A percentile compares a stretch with the other conserved stretches of the same genome.
Evolutionary conservation across 352 stramenopile species (phyloP).

Genomic region (Phytophthora fragariaefolia): DNA sequence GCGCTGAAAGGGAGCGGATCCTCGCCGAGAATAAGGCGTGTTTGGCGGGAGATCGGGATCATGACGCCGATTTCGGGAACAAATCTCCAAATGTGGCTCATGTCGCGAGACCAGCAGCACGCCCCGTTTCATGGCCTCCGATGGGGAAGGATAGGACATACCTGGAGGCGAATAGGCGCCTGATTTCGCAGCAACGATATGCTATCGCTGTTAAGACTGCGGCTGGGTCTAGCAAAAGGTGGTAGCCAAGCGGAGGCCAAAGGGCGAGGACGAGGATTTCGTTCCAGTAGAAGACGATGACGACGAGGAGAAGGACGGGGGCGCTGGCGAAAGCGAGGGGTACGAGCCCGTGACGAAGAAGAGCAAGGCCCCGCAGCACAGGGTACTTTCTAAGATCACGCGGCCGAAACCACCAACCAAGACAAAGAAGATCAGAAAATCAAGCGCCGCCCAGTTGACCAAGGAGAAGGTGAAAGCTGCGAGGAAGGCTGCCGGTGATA

Average conservation of each 20-base stretch:
- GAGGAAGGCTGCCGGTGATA: not conserved
- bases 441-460: not conserved
- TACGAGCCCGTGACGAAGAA: not conserved
- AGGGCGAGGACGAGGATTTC: conserved; percentile 9
- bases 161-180: not conserved
- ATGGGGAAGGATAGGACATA: conserved; percentile 7
- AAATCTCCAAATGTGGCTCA: too few relatives aligned
- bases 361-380: not conserved
- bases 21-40: not conserved
- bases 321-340: not conserved
- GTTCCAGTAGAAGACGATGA: conserved; percentile 5
- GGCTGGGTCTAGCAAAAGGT: conserved; percentile 6
- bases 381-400: too few relatives aligned
- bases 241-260: not conserved
- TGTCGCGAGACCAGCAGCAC: not conserved
- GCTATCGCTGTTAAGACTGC: conserved; percentile 1
- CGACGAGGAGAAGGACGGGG: not conserved
- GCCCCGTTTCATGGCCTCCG: not conserved
- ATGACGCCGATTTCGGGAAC: conserved; percentile 3
- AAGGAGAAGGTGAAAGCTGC: not conserved
- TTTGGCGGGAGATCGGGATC: not conserved
- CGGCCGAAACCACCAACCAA: conserved; percentile 4
- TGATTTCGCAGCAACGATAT: not conserved
- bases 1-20: not conserved
- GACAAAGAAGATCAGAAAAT: conserved; percentile 4